A percentile compares a stretch with the other conserved stretches of the same genome.
Evolutionary conservation across 2,329 filamentous ascomycete genomes (phyloP).

Genomic region (Diaporthe caulivora): DNA sequence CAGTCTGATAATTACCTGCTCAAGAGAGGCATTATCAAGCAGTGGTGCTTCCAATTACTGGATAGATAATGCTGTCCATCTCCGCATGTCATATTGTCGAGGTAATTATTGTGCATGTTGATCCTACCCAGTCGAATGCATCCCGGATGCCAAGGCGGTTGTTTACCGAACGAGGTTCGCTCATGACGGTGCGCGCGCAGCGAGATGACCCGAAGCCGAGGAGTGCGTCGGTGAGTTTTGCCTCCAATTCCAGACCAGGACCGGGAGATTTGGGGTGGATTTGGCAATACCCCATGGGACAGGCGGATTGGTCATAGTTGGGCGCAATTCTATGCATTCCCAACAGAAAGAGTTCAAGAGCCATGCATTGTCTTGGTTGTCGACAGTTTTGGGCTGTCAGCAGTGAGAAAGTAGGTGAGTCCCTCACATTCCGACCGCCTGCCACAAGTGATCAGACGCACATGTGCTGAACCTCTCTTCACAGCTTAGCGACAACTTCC

Average conservation of each 20-base stretch:
- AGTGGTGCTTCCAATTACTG: no score
- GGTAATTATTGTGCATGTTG: background rate
- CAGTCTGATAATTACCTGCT: background rate
- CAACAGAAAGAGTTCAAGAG: background rate
- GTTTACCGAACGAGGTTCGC: conserved; percentile 24
- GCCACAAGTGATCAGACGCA: background rate
- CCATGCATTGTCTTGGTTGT: background rate
- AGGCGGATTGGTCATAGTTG: background rate
- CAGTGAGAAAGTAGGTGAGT: no score
- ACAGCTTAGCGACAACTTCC: background rate
- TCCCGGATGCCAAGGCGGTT: conserved; percentile 22
- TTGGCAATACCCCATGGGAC: background rate
- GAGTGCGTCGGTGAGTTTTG: background rate
- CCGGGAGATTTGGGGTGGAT: background rate
- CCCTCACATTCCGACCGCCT: no score
- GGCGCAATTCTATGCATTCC: no score
- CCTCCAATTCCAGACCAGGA: conserved; percentile 13
- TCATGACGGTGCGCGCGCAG: conserved; percentile 1
- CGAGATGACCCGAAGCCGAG: conserved; percentile 28
- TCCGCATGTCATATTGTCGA: background rate
- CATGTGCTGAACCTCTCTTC: background rate
- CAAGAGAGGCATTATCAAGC: background rate
- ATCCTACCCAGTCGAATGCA: background rate
- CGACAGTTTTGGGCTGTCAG: background rate
- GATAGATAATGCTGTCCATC: no score